phyloP scores from a whole-genome alignment of 1,284 basidiomycete species.

The Malassezia slooffiae region DNA sequence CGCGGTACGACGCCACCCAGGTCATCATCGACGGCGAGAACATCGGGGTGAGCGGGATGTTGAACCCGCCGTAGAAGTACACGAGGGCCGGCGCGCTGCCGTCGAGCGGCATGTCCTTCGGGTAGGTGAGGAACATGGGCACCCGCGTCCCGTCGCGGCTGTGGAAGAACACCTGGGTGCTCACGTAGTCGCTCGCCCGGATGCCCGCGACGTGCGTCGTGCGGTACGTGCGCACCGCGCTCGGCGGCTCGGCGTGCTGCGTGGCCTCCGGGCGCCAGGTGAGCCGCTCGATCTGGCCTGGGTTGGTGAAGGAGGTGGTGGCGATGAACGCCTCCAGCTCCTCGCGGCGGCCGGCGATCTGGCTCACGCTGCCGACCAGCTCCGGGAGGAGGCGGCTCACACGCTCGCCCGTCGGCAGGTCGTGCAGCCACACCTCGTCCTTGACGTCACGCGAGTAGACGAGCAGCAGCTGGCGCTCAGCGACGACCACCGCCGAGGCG shows the following conservation, averaged over 20 bases:
- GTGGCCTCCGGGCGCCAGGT: slow-evolving; percentile 21
- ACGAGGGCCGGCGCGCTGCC: slow-evolving; percentile 68
- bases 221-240: slow-evolving; percentile 56
- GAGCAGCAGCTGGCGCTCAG: slow-evolving; percentile 56
- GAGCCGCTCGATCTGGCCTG: slow-evolving; percentile 53
- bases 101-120: slow-evolving; percentile 61
- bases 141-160: slow-evolving; percentile 71
- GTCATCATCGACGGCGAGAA: slow-evolving; percentile 66
- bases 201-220: slow-evolving; percentile 59
- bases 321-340: slow-evolving; percentile 61
- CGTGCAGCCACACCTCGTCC: slow-evolving; percentile 68
- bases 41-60: slow-evolving; percentile 60
- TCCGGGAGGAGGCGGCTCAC: slow-evolving; percentile 57
- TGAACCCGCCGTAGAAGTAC: slow-evolving; percentile 56
- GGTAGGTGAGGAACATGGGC: slow-evolving; percentile 75
- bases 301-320: slow-evolving; percentile 62
- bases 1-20: slow-evolving; percentile 63
- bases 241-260: slow-evolving; percentile 9
- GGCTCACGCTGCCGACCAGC: slow-evolving; percentile 58
- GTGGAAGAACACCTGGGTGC: slow-evolving; percentile 55
- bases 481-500: slow-evolving; percentile 53
- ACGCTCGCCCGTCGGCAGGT: slow-evolving; percentile 53
- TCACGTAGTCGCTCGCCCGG: slow-evolving; percentile 60
- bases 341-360: slow-evolving; percentile 53
- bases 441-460: slow-evolving; percentile 69